Base-by-base conservation (phyloP, 1,139 yeast species). In the Eremothecium gossypii region DNA sequence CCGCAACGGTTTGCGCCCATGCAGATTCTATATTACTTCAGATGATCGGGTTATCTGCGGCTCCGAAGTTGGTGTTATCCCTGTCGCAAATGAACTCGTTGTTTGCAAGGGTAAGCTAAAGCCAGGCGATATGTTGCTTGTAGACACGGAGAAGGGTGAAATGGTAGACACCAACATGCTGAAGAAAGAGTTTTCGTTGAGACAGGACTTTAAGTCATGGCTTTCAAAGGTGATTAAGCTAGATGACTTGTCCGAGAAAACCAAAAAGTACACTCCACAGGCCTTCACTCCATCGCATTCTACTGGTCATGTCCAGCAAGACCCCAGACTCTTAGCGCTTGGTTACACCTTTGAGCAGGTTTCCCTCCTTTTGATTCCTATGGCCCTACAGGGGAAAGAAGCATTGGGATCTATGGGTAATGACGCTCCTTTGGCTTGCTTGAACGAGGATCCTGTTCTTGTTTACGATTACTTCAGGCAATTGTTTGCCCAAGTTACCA, bases 371-470 rank as follows among this genome's bases (percentile, higher is more conserved):
- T 71, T 91, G 54, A 94, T 85, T 7, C 97, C 97, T 51, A 91
- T 91, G 98, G 97, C 95, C 35, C 59, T 73, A 36, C 83, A 78
- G 54, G 96, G 91, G 48, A 87, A 87, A 60, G 98, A 91, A 68
- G 89, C 96, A 5, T 73, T 91, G 45, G 97, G 98, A 27, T 87
- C 96, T 10, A 91, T 91, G 98, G 98, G 98, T 73, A 89, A 89
- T 61, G 98, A 91, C 61, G 80, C 91, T 45, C 95, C 97, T n/a
- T 73, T 91, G 53, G 97, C 98, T 1, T 91, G 98, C 67, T 69
- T 91, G 52, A 83, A 95, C 38, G 91, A 85, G 60, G 95, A 87
- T 66, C 97, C 98, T 39, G 83, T 83, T 54, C 70, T 91, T 51
- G 70, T 86, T 52, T 91, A 83, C 63, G 98, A 91, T 60, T 91